Conservation (phyloP, 352 stramenopile species). For the Phytophthora sansomeana region DNA sequence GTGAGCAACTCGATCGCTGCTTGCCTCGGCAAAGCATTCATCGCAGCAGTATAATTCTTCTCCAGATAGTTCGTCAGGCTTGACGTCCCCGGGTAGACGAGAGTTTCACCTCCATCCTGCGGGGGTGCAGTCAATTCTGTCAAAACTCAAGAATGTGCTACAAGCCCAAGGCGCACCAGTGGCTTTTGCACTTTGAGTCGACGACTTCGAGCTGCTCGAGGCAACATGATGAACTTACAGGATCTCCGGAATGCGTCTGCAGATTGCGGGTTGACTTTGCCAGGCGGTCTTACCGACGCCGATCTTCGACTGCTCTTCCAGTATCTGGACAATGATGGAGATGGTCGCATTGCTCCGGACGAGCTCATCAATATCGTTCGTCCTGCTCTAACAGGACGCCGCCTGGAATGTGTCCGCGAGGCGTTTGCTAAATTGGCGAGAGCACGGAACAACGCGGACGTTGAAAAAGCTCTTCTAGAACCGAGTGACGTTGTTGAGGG, state of each 20-base stretch:
- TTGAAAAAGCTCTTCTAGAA: slow-evolving; percentile 73
- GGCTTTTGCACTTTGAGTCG: slow-evolving; percentile 84
- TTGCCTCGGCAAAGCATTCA: slow-evolving; percentile 48
- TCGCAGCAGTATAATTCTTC: slow-evolving; percentile 5
- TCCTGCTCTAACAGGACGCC: slow-evolving; percentile 72
- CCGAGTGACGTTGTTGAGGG: slow-evolving; percentile 79
- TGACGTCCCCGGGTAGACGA: slow-evolving; percentile 28
- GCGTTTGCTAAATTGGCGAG: slow-evolving; percentile 90
- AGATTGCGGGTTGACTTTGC: slow-evolving; percentile 58
- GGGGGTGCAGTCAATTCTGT: slow-evolving; percentile 68
- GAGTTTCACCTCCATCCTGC: slow-evolving; percentile 47
- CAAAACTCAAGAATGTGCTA: slow-evolving; percentile 53
- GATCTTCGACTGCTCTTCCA: slow-evolving; percentile 81
- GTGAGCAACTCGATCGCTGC: slow-evolving; percentile 58
- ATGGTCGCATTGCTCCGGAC: slow-evolving; percentile 78
- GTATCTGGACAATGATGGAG: slow-evolving; percentile 85
- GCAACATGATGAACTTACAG: slow-evolving; percentile 71
- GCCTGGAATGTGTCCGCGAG: slow-evolving; percentile 73
- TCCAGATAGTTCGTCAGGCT: slow-evolving; percentile 8
- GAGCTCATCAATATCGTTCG: slow-evolving; percentile 90
- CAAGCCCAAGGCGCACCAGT: slow-evolving; percentile 64
- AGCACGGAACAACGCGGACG: slow-evolving; percentile 28
- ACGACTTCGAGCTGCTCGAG: slow-evolving; percentile 28
- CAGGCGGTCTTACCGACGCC: slow-evolving; percentile 48
- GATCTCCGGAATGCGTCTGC: slow-evolving; percentile 81